These are phyloP conservation scores for Pseudogymnoascus sp. DNA, from an alignment of 2,329 filamentous ascomycete species.

Conservation along the genomic window DNA sequence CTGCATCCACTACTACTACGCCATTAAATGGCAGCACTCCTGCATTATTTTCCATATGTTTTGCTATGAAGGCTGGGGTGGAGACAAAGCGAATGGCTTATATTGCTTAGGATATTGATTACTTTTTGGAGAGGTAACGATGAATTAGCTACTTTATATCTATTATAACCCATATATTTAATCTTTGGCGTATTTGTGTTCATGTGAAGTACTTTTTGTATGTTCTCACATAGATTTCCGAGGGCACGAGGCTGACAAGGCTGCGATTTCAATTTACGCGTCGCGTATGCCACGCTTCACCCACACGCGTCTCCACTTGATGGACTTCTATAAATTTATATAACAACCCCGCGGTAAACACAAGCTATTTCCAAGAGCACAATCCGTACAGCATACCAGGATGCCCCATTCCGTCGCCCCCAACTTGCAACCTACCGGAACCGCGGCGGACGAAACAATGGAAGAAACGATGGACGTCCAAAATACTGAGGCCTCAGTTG, in stretches of 20 bases:
- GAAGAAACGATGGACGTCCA: background rate
- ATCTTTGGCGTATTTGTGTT: background rate
- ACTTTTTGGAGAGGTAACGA: background rate
- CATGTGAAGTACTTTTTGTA: background rate
- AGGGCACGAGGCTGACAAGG: slow-evolving; percentile 1
- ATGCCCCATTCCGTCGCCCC: slow-evolving; percentile 7
- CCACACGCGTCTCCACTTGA: slow-evolving; percentile 3
- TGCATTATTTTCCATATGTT: background rate
- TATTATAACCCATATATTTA: background rate
- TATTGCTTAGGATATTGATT: background rate
- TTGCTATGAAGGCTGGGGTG: background rate
- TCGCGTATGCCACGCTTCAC: slow-evolving; percentile 16
- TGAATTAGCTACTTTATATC: background rate
- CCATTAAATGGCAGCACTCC: background rate
- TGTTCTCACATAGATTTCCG: background rate
- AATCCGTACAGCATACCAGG: background rate
- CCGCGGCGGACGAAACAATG: background rate
- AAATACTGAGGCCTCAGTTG: background rate
- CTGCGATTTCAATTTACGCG: slow-evolving; percentile 19
- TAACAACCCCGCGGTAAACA: slow-evolving; percentile 2
- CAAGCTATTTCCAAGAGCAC: background rate
- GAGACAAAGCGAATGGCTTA: background rate
- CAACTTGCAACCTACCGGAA: slow-evolving; percentile 7
- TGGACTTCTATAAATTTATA: background rate
- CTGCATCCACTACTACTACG: background rate